A percentile compares a stretch with the other conserved stretches of the same genome.
phyloP scores from a whole-genome alignment of 345 rosid genomes.

The Angophora floribunda region DNA sequence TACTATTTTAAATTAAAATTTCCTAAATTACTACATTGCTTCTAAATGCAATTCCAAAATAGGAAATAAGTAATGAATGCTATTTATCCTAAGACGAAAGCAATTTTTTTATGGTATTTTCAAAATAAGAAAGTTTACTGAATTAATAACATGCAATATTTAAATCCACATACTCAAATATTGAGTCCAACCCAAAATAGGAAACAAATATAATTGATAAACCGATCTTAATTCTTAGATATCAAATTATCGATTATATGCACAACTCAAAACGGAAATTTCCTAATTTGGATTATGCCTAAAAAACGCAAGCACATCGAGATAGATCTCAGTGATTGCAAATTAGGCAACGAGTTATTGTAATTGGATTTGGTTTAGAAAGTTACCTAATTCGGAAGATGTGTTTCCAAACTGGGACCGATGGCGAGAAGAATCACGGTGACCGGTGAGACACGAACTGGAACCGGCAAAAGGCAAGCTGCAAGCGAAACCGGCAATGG shows the following conservation, averaged over 20 bases:
- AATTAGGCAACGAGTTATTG: not conserved
- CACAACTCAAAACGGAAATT: not conserved
- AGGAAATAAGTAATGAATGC: not conserved
- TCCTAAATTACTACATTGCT: not conserved
- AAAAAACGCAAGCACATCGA: not conserved
- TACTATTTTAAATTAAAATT: not conserved
- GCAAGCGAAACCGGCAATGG: not conserved
- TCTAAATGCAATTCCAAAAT: not conserved
- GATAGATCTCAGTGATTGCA: not conserved
- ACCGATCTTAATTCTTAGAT: not conserved
- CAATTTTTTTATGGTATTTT: no score
- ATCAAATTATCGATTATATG: not conserved
- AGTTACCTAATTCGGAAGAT: not conserved
- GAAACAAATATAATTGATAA: not conserved
- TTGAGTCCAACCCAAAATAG: not conserved
- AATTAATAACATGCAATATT: not conserved
- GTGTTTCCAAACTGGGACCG: not conserved
- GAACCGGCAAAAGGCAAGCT: not conserved
- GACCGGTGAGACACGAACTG: not conserved
- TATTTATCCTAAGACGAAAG: not conserved
- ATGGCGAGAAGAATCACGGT: not conserved
- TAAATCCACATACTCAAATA: not conserved
- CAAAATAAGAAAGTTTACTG: not conserved
- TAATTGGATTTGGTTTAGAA: not conserved
- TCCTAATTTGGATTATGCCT: not conserved